Evolutionary conservation across 1,139 yeast species (phyloP).

Genomic region (Saccharomycopsis hybrid): DNA sequence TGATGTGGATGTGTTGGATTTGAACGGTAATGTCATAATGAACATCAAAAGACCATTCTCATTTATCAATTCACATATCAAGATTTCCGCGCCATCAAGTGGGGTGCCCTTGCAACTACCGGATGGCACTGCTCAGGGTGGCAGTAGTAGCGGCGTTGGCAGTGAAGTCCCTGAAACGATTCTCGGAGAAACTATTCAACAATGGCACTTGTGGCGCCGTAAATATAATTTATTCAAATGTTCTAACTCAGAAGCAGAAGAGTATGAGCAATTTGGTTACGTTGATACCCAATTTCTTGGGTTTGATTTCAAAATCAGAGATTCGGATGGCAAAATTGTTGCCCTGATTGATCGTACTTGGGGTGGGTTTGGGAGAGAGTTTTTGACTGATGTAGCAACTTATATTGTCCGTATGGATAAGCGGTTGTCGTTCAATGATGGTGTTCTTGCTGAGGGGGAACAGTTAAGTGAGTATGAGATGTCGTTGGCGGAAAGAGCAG

Average conservation of each 20-base stretch:
- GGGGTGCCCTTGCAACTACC: too few relatives aligned
- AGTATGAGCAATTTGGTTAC: slow-evolving; percentile 60
- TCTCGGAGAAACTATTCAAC: slow-evolving; percentile 82
- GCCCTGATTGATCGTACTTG: slow-evolving; percentile 87
- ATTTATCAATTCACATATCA: slow-evolving; percentile 81
- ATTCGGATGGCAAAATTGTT: slow-evolving; percentile 51
- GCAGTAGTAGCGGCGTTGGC: too few relatives aligned
- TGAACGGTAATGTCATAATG: slow-evolving; percentile 58
- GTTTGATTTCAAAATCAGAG: slow-evolving; percentile 74
- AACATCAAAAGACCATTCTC: slow-evolving; percentile 79
- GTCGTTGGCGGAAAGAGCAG: slow-evolving; percentile 77
- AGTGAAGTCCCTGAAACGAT: slow-evolving; percentile 19
- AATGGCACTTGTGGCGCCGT: slow-evolving; percentile 94
- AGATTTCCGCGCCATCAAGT: slow-evolving; percentile 50
- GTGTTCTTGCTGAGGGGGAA: slow-evolving; percentile 34
- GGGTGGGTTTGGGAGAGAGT: slow-evolving; percentile 90
- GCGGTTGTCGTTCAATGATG: slow-evolving; percentile 30
- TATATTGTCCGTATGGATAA: slow-evolving; percentile 84
- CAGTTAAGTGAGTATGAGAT: slow-evolving; percentile 29
- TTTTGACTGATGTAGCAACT: slow-evolving; percentile 92
- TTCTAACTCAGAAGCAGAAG: slow-evolving; percentile 11
- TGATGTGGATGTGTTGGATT: slow-evolving; percentile 72
- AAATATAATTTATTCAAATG: slow-evolving; percentile 68
- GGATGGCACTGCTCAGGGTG: too few relatives aligned
- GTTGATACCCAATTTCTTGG: slow-evolving; percentile 84